phyloP scores from a whole-genome alignment of 176 grass and related monocot genomes.

The Zea mays region DNA sequence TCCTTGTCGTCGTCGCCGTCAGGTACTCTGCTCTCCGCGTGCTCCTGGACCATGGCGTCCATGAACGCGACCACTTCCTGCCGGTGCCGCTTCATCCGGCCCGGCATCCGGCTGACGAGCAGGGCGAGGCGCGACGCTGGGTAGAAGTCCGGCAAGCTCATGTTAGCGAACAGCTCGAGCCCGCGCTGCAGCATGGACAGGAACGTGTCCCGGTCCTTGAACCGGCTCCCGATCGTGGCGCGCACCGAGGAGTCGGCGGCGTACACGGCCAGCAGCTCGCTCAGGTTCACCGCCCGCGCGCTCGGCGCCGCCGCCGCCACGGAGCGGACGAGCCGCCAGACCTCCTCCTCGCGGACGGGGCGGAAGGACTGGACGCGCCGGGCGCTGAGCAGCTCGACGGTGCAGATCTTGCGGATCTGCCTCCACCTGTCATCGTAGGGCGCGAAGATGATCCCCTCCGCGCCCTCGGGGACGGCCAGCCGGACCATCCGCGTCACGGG shows the following conservation, averaged over 20 bases:
- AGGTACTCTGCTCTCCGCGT: neutral
- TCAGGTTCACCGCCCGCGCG: conserved; percentile 30
- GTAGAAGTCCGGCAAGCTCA: conserved; percentile 34
- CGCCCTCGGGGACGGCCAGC: neutral
- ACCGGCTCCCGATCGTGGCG: conserved; percentile 37
- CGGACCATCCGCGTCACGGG: conserved; percentile 11
- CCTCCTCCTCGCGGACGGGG: conserved; percentile 31
- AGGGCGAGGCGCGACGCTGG: conserved; percentile 39
- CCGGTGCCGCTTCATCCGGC: conserved; percentile 9
- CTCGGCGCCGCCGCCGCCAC: neutral
- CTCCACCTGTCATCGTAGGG: conserved; percentile 31
- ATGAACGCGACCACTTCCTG: neutral
- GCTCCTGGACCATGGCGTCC: conserved; percentile 40
- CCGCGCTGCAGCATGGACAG: conserved; percentile 2
- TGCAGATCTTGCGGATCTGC: conserved; percentile 28
- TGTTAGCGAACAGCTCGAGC: conserved; percentile 7
- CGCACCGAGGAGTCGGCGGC: conserved; percentile 20
- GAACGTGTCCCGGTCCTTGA: conserved; percentile 32
- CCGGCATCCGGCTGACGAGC: conserved; percentile 27
- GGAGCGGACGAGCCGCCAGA: neutral
- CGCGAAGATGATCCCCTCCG: conserved; percentile 26
- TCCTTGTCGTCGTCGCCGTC: neutral
- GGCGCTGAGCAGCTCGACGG: conserved; percentile 33
- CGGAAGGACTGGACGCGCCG: conserved; percentile 32
- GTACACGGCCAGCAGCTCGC: conserved; percentile 9